Evolutionary conservation across 345 rosid species (phyloP), one percentile per base, ranked within the genome.

Genomic region (Pistacia integerrima): DNA sequence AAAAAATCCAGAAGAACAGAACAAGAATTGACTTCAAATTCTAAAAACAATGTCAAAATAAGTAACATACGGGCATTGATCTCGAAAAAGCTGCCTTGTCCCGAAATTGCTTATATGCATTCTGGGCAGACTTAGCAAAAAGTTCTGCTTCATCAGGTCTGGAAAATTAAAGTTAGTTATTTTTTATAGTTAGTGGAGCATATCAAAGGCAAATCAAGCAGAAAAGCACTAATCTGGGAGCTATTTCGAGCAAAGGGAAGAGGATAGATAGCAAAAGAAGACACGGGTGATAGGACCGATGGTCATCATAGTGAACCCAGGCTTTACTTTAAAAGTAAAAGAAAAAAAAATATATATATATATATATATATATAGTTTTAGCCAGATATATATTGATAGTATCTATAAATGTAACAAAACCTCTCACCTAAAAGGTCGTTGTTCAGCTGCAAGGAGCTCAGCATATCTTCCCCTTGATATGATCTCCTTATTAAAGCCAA

Each of bases 121-220:
- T 82, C 75, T 91, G 91, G 25, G 99, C 93, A 63, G 97, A 89
- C 86, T 87, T 85, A 46, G 85, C 92, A 88, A 95, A 93, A 57
- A 95, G 90, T 76, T 93, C 92, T 14, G 98, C 96, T 86, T 93
- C 99, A 84, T 93, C 98, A 41, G 90, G 91, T 70, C 99, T 95
- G 89, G 16, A 78, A 81, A 78, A 68, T 17, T 63, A 70, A 71
- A 68, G 48, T 22, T 62, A 65, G 64, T 79, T 5, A 44, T 51
- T 62, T 66, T 64, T 33, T n/a, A 67, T 69, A 76, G 36, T 49
- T 73, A 72, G 10, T 20, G 36, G 30, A 17, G 46, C 56, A 69
- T 64, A 18, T 44, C 64, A 51, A 67, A 77, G 46, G 11, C 25
- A 72, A 28, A 64, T 41, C 28, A 7, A 69, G 54, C 12, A 63